Evolutionary conservation across 108 stramenopile species (phyloP), one percentile per base, ranked within the genome.

Genomic region (Cyclotella cryptica): DNA sequence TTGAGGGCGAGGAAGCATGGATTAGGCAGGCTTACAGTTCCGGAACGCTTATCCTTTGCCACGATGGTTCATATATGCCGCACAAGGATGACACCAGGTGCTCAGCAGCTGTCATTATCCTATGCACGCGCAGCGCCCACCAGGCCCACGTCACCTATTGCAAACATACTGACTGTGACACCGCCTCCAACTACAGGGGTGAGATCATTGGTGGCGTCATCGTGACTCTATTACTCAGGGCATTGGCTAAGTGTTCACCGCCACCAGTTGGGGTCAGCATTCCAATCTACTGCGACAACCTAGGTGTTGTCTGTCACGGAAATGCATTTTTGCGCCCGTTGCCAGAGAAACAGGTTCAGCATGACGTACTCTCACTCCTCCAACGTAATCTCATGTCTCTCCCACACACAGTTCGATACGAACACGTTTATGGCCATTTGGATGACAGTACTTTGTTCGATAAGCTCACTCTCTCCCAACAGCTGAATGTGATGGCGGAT

Each of bases 101-200:
- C 51, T 28, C 67, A 6, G 29, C 67, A 0, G 47, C 42, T 1
- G 10, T 27, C 6, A 53, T 35, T 12, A 4, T 68, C 28, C 22
- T 52, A 28, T 68, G 67, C 51, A 29, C 10, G 1, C 1, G 0
- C 29, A 52, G 49, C 3, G 35, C 3, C 3, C 5, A 21, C 3
- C 28, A 29, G 4, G 67, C 28, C 12, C 11, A 1, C 9, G 2
- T 51, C 30, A 28, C 49, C 35, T 1, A 0, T 6, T 24, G 28
- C 3, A 49, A 68, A 43, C 2, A 21, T 3, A 53, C 51, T 9
- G 12, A 30, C 24, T 0, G 2, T 5, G 3, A 5, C 0, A 53
- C 67, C 0, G 67, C 67, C 19, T 30, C 28, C 51, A 68, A 68
- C 51, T 68, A 68, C 51, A 13, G 67, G 28, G 67, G 67, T 1